These are phyloP conservation scores for Acacia acuminata DNA, from an alignment of 306 rosid genomes.

Conservation along the genomic window DNA sequence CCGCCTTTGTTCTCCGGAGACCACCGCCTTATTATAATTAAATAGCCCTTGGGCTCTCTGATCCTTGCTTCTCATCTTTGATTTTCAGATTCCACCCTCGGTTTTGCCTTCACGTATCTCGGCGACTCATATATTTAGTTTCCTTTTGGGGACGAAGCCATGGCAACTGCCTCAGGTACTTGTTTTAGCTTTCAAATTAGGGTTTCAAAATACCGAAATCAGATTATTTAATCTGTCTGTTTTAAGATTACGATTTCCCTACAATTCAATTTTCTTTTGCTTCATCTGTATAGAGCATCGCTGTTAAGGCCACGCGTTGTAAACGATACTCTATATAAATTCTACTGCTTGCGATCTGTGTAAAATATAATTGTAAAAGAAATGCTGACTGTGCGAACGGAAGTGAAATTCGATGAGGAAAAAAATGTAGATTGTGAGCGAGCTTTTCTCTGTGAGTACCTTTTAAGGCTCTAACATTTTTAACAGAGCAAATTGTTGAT, in stretches of 20 bases:
- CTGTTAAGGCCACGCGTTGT: background rate
- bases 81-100: background rate
- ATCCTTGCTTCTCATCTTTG: background rate
- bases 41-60: background rate
- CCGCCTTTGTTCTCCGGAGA: too few relatives aligned
- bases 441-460: too few relatives aligned
- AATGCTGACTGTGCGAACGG: background rate
- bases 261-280: background rate
- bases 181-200: background rate
- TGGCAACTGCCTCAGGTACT: slow-evolving; percentile 34
- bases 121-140: background rate
- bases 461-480: too few relatives aligned
- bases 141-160: background rate
- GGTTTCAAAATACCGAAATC: background rate
- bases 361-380: background rate
- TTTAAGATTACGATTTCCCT: background rate
- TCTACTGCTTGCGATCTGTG: background rate
- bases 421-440: background rate
- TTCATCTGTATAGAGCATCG: background rate
- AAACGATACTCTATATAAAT: background rate
- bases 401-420: background rate
- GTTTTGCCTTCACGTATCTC: background rate
- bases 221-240: background rate
- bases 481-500: too few relatives aligned
- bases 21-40: too few relatives aligned